Evolutionary conservation across 2,329 filamentous ascomycete genomes (phyloP), one percentile per base, ranked within the genome.

Genomic region (Aspergillus caelatus): DNA sequence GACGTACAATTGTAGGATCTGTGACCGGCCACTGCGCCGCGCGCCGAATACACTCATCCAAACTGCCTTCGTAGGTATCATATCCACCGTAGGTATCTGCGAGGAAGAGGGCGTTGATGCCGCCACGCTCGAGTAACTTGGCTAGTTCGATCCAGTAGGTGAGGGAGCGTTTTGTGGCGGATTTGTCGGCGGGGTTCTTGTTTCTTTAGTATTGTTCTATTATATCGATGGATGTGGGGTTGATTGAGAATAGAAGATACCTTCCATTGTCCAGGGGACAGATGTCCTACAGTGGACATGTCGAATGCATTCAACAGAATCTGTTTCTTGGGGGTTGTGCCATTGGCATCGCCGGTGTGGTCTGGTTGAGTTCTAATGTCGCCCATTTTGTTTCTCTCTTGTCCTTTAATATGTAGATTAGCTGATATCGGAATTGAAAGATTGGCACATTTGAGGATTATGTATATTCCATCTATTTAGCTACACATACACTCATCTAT

Each of bases 241-340:
- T 5, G 34, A 5, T 30, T 10, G 2, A 12, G 16, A 6, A 8
- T 4, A 41, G 43, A 8, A 12, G 10, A 43, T 57, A 85, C 85
- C 78, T 88, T 89, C 88, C 88, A 90, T 76, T 90, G 88, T 0
- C 88, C 88, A 0, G 87, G 87, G 0, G 85, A 87, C 39, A 90
- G 72, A 71, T 90, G 88, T 2, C 87, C 87, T 7, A 89, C 82
- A 0, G 87, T 89, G 2, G 82, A 86, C 86, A 89, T 89, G 63
- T 89, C 87, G 67, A 89, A 89, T 3, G 87, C 87, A 77, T 89
- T 89, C 54, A 89, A 78, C 7, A 89, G 71, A 16, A 89, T 88
- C 30, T 85, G 80, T 67, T 85, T 86, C 71, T 82, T 85, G 34
- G 61, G 60, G 53, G 45, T 21, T 7, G 61, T 56, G 57, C 59